Evolutionary conservation across 805 yeast genomes (phyloP).

Genomic region (Barnettozyma sp.): DNA sequence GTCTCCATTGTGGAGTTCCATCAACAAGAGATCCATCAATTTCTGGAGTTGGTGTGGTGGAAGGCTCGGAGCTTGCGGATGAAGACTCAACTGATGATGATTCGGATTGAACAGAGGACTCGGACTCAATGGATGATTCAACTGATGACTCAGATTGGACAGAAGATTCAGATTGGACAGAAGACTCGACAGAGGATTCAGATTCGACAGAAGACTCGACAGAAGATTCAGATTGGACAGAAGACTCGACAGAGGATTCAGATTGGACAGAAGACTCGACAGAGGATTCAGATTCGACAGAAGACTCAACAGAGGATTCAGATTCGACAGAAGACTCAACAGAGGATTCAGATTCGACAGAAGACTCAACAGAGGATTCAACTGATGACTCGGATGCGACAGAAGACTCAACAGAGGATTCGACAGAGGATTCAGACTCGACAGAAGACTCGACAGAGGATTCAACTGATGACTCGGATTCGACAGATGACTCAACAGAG

Average conservation of each 20-base stretch:
- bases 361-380: not conserved
- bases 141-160: not conserved
- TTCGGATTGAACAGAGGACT: not conserved
- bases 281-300: conserved; percentile 1
- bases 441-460: not conserved
- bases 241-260: not conserved
- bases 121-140: conserved; percentile 1
- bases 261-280: not conserved
- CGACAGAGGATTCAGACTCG: not conserved
- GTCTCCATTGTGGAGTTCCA: conserved; percentile 13
- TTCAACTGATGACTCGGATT: not conserved
- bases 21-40: conserved; percentile 8
- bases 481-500: not conserved
- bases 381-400: not conserved
- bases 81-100: not conserved
- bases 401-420: not conserved
- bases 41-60: not conserved
- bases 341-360: conserved; percentile 1
- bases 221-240: not conserved
- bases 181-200: conserved; percentile 1
- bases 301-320: conserved; percentile 1
- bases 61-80: not conserved
- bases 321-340: conserved; percentile 1
- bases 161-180: not conserved
- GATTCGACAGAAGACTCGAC: conserved; percentile 3